Conservation (phyloP, 768 basidiomycete species). For the Lentinula aciculospora region DNA sequence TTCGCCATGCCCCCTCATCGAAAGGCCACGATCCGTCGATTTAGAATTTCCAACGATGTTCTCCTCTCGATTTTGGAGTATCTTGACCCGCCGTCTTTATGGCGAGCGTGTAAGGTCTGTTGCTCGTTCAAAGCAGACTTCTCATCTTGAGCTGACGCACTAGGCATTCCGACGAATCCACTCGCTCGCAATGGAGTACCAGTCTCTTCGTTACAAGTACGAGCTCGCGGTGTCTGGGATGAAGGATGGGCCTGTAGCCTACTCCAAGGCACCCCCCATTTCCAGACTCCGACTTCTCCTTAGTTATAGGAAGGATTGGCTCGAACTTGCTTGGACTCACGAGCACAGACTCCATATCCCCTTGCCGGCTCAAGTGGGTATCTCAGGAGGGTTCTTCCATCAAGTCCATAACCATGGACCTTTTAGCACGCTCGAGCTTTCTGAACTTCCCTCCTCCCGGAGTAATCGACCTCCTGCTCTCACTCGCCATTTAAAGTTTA, state of each 20-base stretch:
- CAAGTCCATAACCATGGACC: conserved; percentile 32
- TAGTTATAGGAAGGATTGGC: conserved; percentile 45
- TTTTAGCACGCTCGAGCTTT: conserved; percentile 36
- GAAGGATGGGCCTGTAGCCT: conserved; percentile 41
- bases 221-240: conserved; percentile 45
- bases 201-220: conserved; percentile 43
- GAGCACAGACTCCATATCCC: conserved; percentile 39
- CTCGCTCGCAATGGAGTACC: conserved; percentile 38
- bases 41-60: conserved; percentile 48
- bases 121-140: neutral
- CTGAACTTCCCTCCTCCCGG: conserved; percentile 45
- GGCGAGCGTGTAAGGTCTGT: conserved; percentile 38
- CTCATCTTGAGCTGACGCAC: neutral
- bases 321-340: conserved; percentile 39
- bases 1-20: conserved; percentile 39
- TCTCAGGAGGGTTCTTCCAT: conserved; percentile 42
- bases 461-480: conserved; percentile 35
- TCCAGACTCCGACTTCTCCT: conserved; percentile 39
- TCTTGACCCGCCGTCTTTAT: conserved; percentile 42
- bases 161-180: conserved; percentile 44
- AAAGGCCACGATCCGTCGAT: conserved; percentile 35
- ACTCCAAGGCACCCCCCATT: conserved; percentile 29
- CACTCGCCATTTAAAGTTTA: conserved; percentile 40
- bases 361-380: conserved; percentile 29
- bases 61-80: conserved; percentile 43